Evolutionary conservation across 257 asterid genomes (phyloP), one percentile per base, ranked within the genome.

Genomic region (Oldenlandia corymbosa): DNA sequence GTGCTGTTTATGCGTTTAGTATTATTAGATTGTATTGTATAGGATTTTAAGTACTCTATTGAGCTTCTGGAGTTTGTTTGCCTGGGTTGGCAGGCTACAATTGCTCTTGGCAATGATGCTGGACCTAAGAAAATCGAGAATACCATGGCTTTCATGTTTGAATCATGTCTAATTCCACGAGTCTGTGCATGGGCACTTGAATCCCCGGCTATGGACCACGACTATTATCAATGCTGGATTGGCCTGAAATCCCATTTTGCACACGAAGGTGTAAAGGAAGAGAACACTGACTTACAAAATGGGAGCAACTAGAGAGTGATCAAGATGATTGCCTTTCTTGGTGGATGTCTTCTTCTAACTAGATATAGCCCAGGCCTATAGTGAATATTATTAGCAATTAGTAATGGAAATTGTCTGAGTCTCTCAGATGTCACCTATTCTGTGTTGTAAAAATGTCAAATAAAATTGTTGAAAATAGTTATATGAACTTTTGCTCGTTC

Each of bases 71-170:
- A 18, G 28, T 56, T 56, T 31, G 62, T 32, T 37, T 13, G 2
- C 20, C 5, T 45, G 56, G 42, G 42, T 62, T 10, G 18, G 27
- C 91, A 92, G 99, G 85, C 85, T 28, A 89, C 97, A 7, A 74
- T 92, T 58, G 84, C 88, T 16, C 83, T 68, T 27, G 97, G 91
- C 71, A 80, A 78, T 60, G 90, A 85, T 34, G 91, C 78, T 24
- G 91, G 90, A 49, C 99, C 99, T 0, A 80, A 69, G 27, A 80
- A 79, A 76, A 78, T 92, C 36, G 74, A 83, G 14, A 67, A 78
- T 45, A 89, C 97, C 5, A 75, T 92, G 91, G 99, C 99, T 10
- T 92, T 92, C 81, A 92, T 89, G 99, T 92, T 92, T 14, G 99
- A 92, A 78, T 89, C 99, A 2, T 87, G 96, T 71, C 88, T 92